Conservation (phyloP, 2,329 filamentous ascomycete genomes). For the Hymenoscyphus infarciens region DNA sequence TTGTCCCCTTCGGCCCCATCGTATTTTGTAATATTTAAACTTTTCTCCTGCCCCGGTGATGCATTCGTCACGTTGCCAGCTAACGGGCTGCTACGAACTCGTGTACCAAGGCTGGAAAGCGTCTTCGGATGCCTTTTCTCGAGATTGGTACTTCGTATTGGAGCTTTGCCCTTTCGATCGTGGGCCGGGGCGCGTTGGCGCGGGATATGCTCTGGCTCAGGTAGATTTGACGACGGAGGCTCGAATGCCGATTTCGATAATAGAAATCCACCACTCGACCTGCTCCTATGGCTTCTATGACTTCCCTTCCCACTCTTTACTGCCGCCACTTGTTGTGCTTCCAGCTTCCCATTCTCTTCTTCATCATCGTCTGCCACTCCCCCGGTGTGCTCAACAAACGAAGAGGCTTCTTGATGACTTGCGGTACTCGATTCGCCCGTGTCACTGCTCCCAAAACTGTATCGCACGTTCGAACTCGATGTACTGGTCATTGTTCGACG, state of each 20-base stretch:
- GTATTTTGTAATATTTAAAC: constrained; percentile 10
- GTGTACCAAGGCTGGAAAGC: constrained; percentile 24
- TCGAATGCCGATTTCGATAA: constrained; percentile 30
- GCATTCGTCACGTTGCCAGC: constrained; percentile 26
- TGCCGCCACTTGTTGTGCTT: not conserved
- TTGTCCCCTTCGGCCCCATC: constrained; percentile 9
- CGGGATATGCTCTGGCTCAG: constrained; percentile 12
- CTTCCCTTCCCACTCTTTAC: constrained; percentile 20
- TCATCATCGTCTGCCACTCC: not conserved
- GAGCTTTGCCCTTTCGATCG: constrained; percentile 30
- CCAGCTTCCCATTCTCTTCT: constrained; percentile 11
- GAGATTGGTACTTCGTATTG: constrained; percentile 19
- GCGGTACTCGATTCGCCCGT: constrained; percentile 45
- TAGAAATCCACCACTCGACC: constrained; percentile 33
- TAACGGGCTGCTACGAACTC: constrained; percentile 29
- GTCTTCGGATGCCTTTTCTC: constrained; percentile 28
- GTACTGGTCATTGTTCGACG: constrained; percentile 25
- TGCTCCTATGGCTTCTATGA: constrained; percentile 31
- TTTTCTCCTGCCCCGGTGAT: constrained; percentile 9
- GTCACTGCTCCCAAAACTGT: constrained; percentile 41
- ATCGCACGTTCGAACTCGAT: constrained; percentile 28
- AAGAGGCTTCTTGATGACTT: constrained; percentile 30
- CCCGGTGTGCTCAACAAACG: constrained; percentile 5
- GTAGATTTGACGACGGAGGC: constrained; percentile 9
- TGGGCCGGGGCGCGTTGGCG: constrained; percentile 22